Percentiles rank a stretch among this genome's conserved stretches.
phyloP scores from a whole-genome alignment of 2,329 filamentous ascomycete species.

The Talaromyces sp. region DNA sequence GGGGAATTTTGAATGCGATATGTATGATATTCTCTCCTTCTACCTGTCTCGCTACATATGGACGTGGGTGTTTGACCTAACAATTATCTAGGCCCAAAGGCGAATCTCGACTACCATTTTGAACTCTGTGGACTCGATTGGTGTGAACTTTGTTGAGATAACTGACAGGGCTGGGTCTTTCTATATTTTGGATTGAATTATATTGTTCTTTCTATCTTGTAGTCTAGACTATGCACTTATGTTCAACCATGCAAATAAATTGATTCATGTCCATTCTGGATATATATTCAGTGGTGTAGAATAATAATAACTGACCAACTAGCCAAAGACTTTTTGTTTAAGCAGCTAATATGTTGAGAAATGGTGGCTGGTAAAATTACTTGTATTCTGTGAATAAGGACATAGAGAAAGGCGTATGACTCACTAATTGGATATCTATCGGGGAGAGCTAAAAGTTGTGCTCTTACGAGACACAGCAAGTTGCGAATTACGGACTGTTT shows the following conservation, averaged over 20 bases:
- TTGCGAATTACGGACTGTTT: too few species aligned
- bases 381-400: neutral
- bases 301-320: too few species aligned
- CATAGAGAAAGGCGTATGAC: neutral
- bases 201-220: neutral
- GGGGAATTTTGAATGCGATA: neutral
- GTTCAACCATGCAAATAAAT: too few species aligned
- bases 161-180: neutral
- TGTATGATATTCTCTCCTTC: neutral
- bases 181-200: neutral
- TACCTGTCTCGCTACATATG: neutral
- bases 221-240: neutral
- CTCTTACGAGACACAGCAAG: too few species aligned
- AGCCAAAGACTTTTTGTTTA: too few species aligned
- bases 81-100: neutral
- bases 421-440: neutral
- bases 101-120: neutral
- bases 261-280: too few species aligned
- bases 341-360: too few species aligned
- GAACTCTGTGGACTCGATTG: neutral
- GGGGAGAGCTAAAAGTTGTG: too few species aligned
- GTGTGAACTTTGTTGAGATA: neutral
- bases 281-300: too few species aligned
- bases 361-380: neutral
- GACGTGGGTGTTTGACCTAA: neutral